Conservation (phyloP, 2,329 filamentous ascomycete species). For the Huntiella bhutanensis region DNA sequence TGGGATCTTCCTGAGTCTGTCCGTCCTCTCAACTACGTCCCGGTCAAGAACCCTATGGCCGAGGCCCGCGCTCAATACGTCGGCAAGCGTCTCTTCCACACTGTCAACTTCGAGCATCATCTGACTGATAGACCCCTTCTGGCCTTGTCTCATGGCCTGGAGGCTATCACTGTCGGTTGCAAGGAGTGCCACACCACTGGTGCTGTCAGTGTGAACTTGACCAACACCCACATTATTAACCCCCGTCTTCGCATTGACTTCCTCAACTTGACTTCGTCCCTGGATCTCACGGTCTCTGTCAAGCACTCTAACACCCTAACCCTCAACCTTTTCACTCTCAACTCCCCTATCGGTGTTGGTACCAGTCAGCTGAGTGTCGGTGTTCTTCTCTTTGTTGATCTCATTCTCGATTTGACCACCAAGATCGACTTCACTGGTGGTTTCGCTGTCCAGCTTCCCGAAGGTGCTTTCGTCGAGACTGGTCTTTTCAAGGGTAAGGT, state of each 20-base stretch:
- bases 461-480: constrained; percentile 22
- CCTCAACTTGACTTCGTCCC: constrained; percentile 30
- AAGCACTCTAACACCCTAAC: constrained; percentile 29
- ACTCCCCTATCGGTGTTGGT: constrained; percentile 24
- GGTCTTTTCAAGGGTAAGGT: constrained; percentile 25
- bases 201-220: constrained; percentile 25
- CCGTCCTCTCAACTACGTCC: constrained; percentile 9
- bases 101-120: constrained; percentile 10
- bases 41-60: constrained; percentile 9
- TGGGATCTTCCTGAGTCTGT: constrained; percentile 5
- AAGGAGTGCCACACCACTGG: constrained; percentile 32
- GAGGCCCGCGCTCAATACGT: constrained; percentile 11
- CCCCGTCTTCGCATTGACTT: constrained; percentile 29
- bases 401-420: constrained; percentile 29
- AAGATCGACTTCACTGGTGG: constrained; percentile 30
- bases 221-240: constrained; percentile 20
- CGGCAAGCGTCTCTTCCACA: constrained; percentile 11
- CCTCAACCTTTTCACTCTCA: constrained; percentile 29
- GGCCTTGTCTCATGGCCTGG: background rate
- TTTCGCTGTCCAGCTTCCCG: constrained; percentile 31
- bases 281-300: constrained; percentile 28
- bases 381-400: constrained; percentile 29
- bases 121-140: background rate
- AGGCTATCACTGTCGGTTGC: constrained; percentile 19
- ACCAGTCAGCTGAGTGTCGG: constrained; percentile 26